phyloP scores from a whole-genome alignment of 2,329 filamentous ascomycete genomes.

The Gremmenia infestans region DNA sequence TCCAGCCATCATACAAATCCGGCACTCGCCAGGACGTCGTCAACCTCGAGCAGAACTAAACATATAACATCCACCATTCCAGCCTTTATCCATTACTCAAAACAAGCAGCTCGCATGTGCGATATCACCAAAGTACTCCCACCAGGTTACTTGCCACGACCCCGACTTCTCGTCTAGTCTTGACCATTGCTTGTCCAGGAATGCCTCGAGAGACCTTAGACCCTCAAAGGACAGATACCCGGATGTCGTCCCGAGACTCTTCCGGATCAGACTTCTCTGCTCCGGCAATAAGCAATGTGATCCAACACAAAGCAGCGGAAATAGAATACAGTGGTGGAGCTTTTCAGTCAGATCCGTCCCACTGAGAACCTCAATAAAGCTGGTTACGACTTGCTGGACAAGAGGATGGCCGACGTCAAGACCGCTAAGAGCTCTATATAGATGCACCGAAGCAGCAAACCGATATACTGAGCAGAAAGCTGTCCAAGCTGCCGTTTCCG shows the following conservation, averaged over 20 bases:
- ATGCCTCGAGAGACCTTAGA: slow-evolving; percentile 20
- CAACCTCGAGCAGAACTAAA: not conserved
- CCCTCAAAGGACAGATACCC: slow-evolving; percentile 25
- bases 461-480: slow-evolving; percentile 36
- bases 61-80: not conserved
- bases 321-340: slow-evolving; percentile 36
- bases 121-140: slow-evolving; percentile 26
- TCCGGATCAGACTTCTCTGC: slow-evolving; percentile 27
- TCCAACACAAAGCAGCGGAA: slow-evolving; percentile 36
- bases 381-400: slow-evolving; percentile 37
- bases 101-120: slow-evolving; percentile 27
- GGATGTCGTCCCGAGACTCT: slow-evolving; percentile 20
- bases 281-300: slow-evolving; percentile 31
- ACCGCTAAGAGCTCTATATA: slow-evolving; percentile 39
- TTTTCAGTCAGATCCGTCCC: slow-evolving; percentile 34
- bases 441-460: slow-evolving; percentile 36
- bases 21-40: not conserved
- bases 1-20: not conserved
- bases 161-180: slow-evolving; percentile 17
- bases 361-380: slow-evolving; percentile 35
- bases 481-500: slow-evolving; percentile 30
- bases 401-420: slow-evolving; percentile 35
- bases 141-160: slow-evolving; percentile 19
- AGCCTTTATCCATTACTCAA: slow-evolving; percentile 3
- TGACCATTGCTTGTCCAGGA: slow-evolving; percentile 23